Base-by-base conservation (phyloP, 495 filamentous ascomycete genomes). In the Entonaema liquescens region DNA sequence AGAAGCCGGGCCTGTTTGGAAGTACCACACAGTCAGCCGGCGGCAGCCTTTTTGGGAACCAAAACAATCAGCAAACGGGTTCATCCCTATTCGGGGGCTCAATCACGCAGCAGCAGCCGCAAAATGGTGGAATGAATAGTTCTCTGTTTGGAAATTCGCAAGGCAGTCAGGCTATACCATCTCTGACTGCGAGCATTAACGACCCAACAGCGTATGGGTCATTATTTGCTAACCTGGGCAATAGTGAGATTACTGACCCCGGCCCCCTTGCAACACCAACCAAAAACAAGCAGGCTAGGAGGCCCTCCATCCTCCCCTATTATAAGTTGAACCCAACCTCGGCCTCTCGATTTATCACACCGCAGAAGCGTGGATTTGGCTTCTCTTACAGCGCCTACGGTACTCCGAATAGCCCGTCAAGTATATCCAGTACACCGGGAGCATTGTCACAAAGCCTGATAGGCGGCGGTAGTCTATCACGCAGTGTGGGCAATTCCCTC, bases 331-430 rank as follows among this genome's bases (percentile, higher is more conserved):
- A 91, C 25, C 93, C 93, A 1, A 88, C 86, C 33, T 90, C 92
- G 44, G 87, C 92, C 54, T 89, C 91, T 35, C 89, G 92, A 26
- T 86, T 93, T 23, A 83, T 90, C 26, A 97, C 94, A 2, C 95
- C 95, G 3, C 91, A 92, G 61, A 93, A 91, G 75, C 85, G 86
- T 53, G 92, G 91, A 2, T 97, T 90, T 77, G 94, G 94, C 7
- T 96, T 97, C 79, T 91, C 90, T 6, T 97, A 96, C 78, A 96
- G 93, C 61, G 92, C 89, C 26, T 97, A 95, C 73, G 92, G 91
- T 26, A 93, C 91, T 8, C 93, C 94, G 3, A 86, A 86, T 36
- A 94, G 90, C 77, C 85, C 86, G 13, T 86, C 84, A 17, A 91
- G 90, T 75, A 82, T 83, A 8, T 76, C 84, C n/a, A 90, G 88